Base-by-base conservation (phyloP, 2,329 filamentous ascomycete species). In the Arthrobotrys conoides region DNA sequence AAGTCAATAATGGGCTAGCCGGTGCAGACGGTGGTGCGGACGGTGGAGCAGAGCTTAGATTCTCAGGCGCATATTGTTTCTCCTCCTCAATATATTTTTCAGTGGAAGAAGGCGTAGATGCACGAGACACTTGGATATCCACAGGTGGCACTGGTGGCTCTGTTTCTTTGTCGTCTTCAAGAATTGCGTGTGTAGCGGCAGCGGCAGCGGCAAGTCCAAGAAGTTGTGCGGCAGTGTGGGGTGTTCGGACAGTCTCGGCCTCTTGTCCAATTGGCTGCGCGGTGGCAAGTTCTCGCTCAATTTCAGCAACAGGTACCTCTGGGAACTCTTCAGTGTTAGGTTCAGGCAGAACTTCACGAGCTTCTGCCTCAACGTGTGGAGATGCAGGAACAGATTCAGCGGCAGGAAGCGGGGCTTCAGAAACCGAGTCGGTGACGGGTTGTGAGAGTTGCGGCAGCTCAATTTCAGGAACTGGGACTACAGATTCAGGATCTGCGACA, bases 81-180 rank as follows among this genome's bases (percentile, higher is more conserved):
- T 30, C 51, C 2, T 64, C 55, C 16, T 53, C 67, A 18, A 61
- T 41, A 48, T 63, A 1, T 36, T 24, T 14, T 38, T 71, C 73
- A 3, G 30, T 30, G 33, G 33, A 36, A 8, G 61, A 33, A 48
- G 75, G 75, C 38, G 75, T 78, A 64, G 75, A 78, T 9, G 75
- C 75, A 57, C 75, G 75, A 53, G 75, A 78, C 5, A 78, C 75
- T n/a, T 69, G 75, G 12, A 78, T 78, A 63, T 78, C 75, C 64
- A 78, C 24, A 3, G 44, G 38, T 36, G 75, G 75, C 14, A 78
- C 38, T 9, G 68, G 63, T 12, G 63, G 12, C 12, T 64, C 75
- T 44, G 10, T 12, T 27, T 61, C 57, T 12, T 55, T 30, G 18
- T 57, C 36, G 27, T 38, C 30, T 18, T 41, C 55, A 10, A 51